A percentile compares a stretch with the other conserved stretches of the same genome.
Evolutionary conservation across 192 early-diverging fungal species (phyloP).

Genomic region (Chytriomyces confervae): DNA sequence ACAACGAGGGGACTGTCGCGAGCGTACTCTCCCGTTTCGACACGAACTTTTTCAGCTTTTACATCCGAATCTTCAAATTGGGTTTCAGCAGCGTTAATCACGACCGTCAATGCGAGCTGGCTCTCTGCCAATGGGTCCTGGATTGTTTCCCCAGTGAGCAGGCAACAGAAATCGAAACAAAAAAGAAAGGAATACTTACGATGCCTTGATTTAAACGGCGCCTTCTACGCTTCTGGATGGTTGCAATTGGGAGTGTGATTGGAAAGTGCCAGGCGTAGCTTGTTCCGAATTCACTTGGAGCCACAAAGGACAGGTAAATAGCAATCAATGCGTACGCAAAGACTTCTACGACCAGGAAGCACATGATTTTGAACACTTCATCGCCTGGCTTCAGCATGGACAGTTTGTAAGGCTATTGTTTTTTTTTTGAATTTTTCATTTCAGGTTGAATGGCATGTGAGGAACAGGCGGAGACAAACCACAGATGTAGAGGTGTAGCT

Average conservation of each 20-base stretch:
- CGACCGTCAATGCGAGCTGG: conserved; percentile 45
- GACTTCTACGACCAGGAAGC: conserved; percentile 58
- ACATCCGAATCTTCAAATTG: conserved; percentile 68
- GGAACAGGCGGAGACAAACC: conserved; percentile 30
- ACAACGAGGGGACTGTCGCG: conserved; percentile 62
- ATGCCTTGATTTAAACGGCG: conserved; percentile 27
- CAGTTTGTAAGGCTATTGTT: conserved; percentile 58
- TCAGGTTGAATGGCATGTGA: not conserved
- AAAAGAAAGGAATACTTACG: conserved; percentile 14
- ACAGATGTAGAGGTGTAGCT: conserved; percentile 45
- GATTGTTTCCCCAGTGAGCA: not conserved
- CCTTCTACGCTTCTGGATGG: conserved; percentile 40
- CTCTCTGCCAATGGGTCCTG: conserved; percentile 62
- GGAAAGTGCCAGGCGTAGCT: conserved; percentile 70
- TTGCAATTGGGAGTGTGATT: conserved; percentile 42
- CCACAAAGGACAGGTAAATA: conserved; percentile 48
- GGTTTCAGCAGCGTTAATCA: conserved; percentile 14
- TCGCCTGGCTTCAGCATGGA: conserved; percentile 58
- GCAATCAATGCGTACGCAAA: conserved; percentile 56
- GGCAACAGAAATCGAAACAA: not conserved
- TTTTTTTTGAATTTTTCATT: not conserved
- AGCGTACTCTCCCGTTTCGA: conserved; percentile 51
- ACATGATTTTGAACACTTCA: conserved; percentile 61
- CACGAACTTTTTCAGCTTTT: conserved; percentile 59
- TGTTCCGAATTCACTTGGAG: conserved; percentile 72